A percentile compares a stretch with the other conserved stretches of the same genome.
phyloP scores from a whole-genome alignment of 2,329 filamentous ascomycete species.

The Hypomyces perniciosus region DNA sequence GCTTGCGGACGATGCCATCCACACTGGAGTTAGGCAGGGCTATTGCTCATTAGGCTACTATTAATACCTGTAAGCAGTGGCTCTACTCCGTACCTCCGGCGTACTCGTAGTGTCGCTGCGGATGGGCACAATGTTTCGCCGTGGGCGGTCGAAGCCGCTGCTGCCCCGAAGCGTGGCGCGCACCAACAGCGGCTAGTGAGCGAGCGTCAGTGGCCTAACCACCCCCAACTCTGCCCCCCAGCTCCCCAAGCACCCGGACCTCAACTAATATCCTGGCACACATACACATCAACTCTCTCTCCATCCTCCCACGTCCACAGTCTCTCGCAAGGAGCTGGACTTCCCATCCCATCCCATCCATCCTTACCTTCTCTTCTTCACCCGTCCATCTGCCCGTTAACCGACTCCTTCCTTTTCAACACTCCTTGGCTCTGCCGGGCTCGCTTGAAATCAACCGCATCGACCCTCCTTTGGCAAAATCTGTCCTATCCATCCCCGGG shows the following conservation, averaged over 20 bases:
- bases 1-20: background rate
- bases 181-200: slow-evolving; percentile 11
- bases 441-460: slow-evolving; percentile 22
- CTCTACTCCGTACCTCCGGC: too few relatives aligned
- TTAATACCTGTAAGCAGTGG: background rate
- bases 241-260: slow-evolving; percentile 1
- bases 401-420: slow-evolving; percentile 30
- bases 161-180: slow-evolving; percentile 10
- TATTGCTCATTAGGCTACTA: background rate
- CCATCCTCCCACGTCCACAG: slow-evolving; percentile 23
- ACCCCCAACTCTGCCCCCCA: slow-evolving; percentile 1
- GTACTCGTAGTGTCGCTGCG: too few relatives aligned
- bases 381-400: slow-evolving; percentile 32
- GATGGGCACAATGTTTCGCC: slow-evolving; percentile 14
- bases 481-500: slow-evolving; percentile 21
- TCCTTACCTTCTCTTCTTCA: slow-evolving; percentile 33
- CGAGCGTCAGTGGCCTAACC: slow-evolving; percentile 9
- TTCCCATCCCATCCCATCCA: slow-evolving; percentile 38
- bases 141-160: slow-evolving; percentile 9
- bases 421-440: slow-evolving; percentile 33
- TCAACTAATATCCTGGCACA: slow-evolving; percentile 19
- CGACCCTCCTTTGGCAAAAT: slow-evolving; percentile 34
- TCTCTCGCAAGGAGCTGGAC: slow-evolving; percentile 29
- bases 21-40: too few relatives aligned
- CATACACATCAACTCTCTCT: slow-evolving; percentile 13